phyloP scores from a whole-genome alignment of 2,329 filamentous ascomycete genomes.

The Volutella citrinella region DNA sequence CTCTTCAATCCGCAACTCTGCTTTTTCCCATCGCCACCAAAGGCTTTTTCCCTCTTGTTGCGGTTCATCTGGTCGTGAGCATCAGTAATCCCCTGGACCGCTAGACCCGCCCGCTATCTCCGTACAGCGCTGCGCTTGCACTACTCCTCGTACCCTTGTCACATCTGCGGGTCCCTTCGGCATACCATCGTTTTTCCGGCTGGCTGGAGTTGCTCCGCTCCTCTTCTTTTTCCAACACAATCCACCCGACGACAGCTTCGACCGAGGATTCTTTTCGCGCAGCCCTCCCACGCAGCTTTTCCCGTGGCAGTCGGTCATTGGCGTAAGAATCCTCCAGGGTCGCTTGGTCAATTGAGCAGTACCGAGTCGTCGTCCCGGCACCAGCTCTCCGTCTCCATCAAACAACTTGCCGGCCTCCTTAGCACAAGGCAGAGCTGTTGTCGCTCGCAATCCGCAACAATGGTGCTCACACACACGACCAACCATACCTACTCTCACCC shows the following conservation, averaged over 20 bases:
- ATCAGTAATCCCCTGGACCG: too few species aligned
- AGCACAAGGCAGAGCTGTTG: too few species aligned
- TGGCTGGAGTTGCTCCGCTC: conserved; percentile 22
- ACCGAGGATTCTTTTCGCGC: conserved; percentile 13
- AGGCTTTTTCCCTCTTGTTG: too few species aligned
- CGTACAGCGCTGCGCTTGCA: too few species aligned
- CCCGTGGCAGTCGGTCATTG: too few species aligned
- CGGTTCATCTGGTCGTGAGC: too few species aligned
- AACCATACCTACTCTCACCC: conserved; percentile 75
- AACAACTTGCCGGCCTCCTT: too few species aligned
- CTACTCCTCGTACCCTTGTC: too few species aligned
- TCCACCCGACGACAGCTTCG: conserved; percentile 14
- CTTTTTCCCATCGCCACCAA: too few species aligned
- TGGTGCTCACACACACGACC: conserved; percentile 63
- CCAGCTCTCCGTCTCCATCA: conserved; percentile 6
- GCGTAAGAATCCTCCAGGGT: conserved; percentile 2
- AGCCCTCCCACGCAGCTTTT: too few species aligned
- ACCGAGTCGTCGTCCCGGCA: conserved; percentile 6
- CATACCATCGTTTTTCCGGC: conserved; percentile 13
- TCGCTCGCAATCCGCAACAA: conserved; percentile 33
- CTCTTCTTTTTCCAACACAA: conserved; percentile 23
- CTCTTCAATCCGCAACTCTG: too few species aligned
- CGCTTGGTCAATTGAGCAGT: conserved; percentile 16
- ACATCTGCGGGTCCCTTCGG: conserved; percentile 16
- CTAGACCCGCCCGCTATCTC: too few species aligned